Conservation (phyloP, 345 rosid genomes). For the Dovyalis caffra region DNA sequence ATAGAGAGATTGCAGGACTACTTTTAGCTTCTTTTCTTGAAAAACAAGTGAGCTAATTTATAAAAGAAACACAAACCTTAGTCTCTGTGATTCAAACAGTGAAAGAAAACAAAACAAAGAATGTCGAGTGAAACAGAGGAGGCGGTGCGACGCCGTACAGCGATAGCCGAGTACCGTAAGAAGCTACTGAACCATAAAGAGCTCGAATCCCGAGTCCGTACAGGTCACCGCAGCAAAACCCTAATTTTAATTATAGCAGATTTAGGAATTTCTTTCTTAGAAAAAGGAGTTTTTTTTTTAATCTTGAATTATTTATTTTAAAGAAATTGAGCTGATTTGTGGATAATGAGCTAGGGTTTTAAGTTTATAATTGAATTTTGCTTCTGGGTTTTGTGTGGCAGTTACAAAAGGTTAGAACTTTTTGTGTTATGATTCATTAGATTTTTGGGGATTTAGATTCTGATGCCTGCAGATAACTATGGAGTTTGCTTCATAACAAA, state of each 20-base stretch:
- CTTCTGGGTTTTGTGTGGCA: neutral
- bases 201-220: conserved; percentile 73
- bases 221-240: conserved; percentile 38
- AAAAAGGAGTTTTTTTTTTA: too few relatives aligned
- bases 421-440: neutral
- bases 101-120: neutral
- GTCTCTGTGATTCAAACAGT: neutral
- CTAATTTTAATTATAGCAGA: neutral
- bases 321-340: neutral
- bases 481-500: too few relatives aligned
- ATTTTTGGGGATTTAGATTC: neutral
- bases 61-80: neutral
- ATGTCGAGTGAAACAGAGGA: conserved; percentile 56
- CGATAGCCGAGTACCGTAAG: conserved; percentile 78
- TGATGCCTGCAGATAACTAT: neutral
- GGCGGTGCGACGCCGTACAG: conserved; percentile 60
- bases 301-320: neutral
- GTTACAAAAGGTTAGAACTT: neutral
- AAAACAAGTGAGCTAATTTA: neutral
- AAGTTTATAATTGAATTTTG: neutral
- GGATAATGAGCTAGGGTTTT: neutral
- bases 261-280: neutral
- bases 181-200: conserved; percentile 92
- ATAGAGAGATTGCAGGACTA: too few relatives aligned
- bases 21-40: neutral